Conservation (phyloP, 2,329 filamentous ascomycete genomes). For the Aspergillus niger region DNA sequence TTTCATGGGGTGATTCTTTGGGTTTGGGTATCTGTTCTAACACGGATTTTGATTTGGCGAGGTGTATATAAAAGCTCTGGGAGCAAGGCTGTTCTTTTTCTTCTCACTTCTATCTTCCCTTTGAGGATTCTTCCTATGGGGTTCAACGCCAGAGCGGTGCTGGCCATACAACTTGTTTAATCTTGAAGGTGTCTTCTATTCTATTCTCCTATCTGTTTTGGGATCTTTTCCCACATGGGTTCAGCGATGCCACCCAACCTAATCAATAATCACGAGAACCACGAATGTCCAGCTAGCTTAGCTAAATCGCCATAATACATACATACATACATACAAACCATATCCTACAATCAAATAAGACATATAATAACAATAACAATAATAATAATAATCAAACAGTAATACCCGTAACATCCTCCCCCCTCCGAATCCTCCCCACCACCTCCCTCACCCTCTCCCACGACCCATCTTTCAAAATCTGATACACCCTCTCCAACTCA, state of each 20-base stretch:
- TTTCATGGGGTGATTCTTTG: background rate
- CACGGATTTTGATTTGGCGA: background rate
- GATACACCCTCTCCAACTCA: conserved; percentile 18
- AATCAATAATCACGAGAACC: background rate
- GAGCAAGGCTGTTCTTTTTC: background rate
- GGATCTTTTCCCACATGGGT: no score
- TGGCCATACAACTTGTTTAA: no score
- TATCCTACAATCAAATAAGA: no score
- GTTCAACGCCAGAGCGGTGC: no score
- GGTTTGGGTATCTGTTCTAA: conserved; percentile 3
- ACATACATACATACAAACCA: background rate
- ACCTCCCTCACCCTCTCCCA: conserved; percentile 12
- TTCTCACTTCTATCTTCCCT: background rate
- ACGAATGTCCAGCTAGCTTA: no score
- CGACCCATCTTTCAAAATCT: conserved; percentile 12
- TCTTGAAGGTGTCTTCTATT: no score
- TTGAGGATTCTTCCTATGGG: background rate
- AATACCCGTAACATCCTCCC: background rate
- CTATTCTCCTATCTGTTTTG: no score
- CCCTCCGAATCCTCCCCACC: conserved; percentile 14
- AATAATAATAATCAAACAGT: no score
- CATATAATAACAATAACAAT: no score
- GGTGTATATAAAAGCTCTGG: conserved; percentile 14
- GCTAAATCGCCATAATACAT: background rate
- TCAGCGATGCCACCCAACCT: background rate